Percentiles rank a stretch among this genome's conserved stretches.
phyloP scores from a whole-genome alignment of 495 filamentous ascomycete species.

The Podospora conica region DNA sequence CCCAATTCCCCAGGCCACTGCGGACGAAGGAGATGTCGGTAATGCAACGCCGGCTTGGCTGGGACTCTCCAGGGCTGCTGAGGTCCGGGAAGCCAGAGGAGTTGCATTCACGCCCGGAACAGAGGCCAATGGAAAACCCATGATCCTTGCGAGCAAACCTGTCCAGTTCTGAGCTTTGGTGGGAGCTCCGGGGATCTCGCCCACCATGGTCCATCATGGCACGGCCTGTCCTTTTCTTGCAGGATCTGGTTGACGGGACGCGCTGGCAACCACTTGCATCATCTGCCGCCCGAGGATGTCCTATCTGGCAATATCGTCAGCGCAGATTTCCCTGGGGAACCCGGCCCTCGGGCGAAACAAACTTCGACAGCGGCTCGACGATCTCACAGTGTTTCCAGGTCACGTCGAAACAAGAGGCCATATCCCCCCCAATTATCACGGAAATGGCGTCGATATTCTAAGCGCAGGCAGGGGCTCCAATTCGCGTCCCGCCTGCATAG shows the following conservation, averaged over 20 bases:
- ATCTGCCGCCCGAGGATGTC: too few relatives aligned
- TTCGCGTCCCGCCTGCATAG: conserved; percentile 15
- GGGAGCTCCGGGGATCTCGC: conserved; percentile 3
- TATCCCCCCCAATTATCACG: neutral
- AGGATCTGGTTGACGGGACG: conserved; percentile 4
- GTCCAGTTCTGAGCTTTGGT: conserved; percentile 2
- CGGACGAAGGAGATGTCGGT: conserved; percentile 4
- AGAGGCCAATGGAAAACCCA: conserved; percentile 1
- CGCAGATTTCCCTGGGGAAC: neutral
- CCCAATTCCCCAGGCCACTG: conserved; percentile 1
- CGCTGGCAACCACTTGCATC: too few relatives aligned
- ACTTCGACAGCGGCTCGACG: conserved; percentile 2
- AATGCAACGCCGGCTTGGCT: conserved; percentile 20
- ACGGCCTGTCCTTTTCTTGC: neutral
- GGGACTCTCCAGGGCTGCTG: neutral
- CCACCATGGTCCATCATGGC: neutral
- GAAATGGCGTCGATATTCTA: neutral
- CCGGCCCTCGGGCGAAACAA: conserved; percentile 7
- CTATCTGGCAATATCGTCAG: too few relatives aligned
- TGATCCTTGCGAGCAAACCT: conserved; percentile 13
- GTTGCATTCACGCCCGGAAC: neutral
- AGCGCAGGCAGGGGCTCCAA: neutral
- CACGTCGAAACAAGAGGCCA: neutral
- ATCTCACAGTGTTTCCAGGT: conserved; percentile 10
- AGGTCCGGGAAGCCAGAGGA: neutral